phyloP scores from a whole-genome alignment of 2,329 filamentous ascomycete genomes.

The Beauveria sp. region DNA sequence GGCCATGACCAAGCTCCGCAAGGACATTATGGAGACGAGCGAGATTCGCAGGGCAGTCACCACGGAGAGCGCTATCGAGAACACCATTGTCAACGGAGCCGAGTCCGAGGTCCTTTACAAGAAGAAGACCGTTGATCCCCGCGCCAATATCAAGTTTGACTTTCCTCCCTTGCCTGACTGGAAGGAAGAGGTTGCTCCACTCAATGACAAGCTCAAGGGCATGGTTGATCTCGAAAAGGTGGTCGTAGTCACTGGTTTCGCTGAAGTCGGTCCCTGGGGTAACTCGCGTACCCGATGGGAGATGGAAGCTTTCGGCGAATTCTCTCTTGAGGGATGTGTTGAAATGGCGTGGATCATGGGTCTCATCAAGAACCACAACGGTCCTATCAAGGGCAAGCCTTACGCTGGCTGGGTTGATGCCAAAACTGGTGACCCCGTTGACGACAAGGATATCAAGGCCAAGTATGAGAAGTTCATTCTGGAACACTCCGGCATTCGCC shows the following conservation, averaged over 20 bases:
- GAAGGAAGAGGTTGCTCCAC: conserved; percentile 81
- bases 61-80: conserved; percentile 92
- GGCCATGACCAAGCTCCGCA: conserved; percentile 85
- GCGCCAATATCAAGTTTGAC: conserved; percentile 96
- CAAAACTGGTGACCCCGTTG: conserved; percentile 90
- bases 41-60: conserved; percentile 89
- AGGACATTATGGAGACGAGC: conserved; percentile 90
- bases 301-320: conserved; percentile 95
- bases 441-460: conserved; percentile 94
- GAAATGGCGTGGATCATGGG: conserved; percentile 99
- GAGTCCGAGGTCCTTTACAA: conserved; percentile 88
- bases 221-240: conserved; percentile 99
- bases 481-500: conserved; percentile 92
- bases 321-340: conserved; percentile 94
- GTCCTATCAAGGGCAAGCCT: conserved; percentile 86
- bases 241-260: conserved; percentile 93
- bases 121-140: conserved; percentile 85
- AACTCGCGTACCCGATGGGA: conserved; percentile 98
- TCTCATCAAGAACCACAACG: conserved; percentile 97
- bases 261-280: conserved; percentile 95
- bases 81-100: conserved; percentile 94
- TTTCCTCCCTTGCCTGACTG: conserved; percentile 89
- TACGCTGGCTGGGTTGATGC: conserved; percentile 96
- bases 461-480: conserved; percentile 98
- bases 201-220: conserved; percentile 82